Evolutionary conservation across 306 rosid species (phyloP), one percentile per base, ranked within the genome.

Genomic region (Nissolia schottii): DNA sequence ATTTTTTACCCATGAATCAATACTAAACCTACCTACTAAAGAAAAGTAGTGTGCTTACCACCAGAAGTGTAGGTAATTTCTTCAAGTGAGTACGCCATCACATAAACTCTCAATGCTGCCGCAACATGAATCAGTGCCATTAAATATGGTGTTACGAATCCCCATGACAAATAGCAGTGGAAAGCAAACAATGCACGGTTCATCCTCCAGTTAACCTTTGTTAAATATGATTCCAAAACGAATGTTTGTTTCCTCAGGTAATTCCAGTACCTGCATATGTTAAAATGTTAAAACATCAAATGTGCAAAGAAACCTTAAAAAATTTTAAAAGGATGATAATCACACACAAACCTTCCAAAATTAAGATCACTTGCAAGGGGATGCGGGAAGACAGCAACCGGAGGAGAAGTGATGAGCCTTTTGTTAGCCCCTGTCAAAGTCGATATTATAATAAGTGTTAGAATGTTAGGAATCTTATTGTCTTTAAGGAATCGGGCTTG

Each of bases 201-300:
- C 98, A 93, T 93, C 10, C 86, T 56, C 97, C 97, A 82, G 77
- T 93, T 93, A 77, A 93, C 87, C 9, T 53, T 84, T 71, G 96
- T 73, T 49, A 70, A 77, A 63, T 93, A 93, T 37, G 98, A 93
- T 84, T 93, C 98, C 84, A 90, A 83, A 32, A 93, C 98, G 40
- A 93, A 93, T 46, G 97, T 93, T 77, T 93, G 98, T 82, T 93
- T 93, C 85, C 98, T 86, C 92, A 93, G 69, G 91, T 93, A 93
- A 86, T 93, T 93, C 98, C 97, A 93, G 75, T 91, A 91, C 88
- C 98, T 93, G 73, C 78, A 82, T 14, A 51, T 67, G 70, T 72
- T 63, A 51, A 43, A 77, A 80, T n/a, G 31, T 61, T 69, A 43
- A 81, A 73, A 64, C 73, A 74, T 29, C 32, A 46, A 71, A 82